These are phyloP conservation scores for Zymoseptoria crescenta DNA, from an alignment of 2,329 filamentous ascomycete species.

Conservation along the genomic window DNA sequence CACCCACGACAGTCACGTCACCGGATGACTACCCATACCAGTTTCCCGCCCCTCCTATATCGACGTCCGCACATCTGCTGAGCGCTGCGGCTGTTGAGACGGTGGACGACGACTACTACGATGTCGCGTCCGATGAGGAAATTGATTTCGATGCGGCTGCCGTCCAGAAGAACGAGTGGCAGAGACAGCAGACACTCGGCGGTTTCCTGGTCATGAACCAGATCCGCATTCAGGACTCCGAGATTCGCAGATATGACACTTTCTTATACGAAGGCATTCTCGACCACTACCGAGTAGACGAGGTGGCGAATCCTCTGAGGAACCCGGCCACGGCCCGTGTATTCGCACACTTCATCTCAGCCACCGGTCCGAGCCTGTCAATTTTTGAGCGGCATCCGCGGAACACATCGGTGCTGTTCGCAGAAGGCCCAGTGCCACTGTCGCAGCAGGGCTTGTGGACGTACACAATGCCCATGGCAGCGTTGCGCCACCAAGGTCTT, in stretches of 20 bases:
- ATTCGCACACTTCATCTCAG: slow-evolving; percentile 86
- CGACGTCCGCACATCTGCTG: slow-evolving; percentile 25
- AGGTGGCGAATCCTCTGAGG: slow-evolving; percentile 57
- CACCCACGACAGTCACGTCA: not conserved
- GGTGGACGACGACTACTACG: slow-evolving; percentile 44
- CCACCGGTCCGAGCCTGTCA: slow-evolving; percentile 78
- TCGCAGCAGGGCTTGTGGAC: slow-evolving; percentile 57
- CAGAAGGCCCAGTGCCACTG: slow-evolving; percentile 52
- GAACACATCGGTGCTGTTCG: slow-evolving; percentile 61
- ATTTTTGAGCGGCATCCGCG: slow-evolving; percentile 77
- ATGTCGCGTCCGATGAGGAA: slow-evolving; percentile 43
- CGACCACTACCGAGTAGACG: slow-evolving; percentile 39
- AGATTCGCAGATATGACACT: slow-evolving; percentile 36
- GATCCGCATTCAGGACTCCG: slow-evolving; percentile 21
- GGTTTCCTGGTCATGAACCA: slow-evolving; percentile 24
- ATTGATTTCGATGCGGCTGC: slow-evolving; percentile 23
- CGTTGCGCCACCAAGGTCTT: slow-evolving; percentile 76
- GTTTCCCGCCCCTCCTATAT: slow-evolving; percentile 6
- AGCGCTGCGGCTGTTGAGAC: slow-evolving; percentile 36
- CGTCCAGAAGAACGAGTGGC: slow-evolving; percentile 7
- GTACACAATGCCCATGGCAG: slow-evolving; percentile 74
- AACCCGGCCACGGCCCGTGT: slow-evolving; percentile 73
- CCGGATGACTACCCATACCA: slow-evolving; percentile 23
- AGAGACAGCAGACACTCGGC: slow-evolving; percentile 19
- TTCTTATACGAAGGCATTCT: slow-evolving; percentile 42